Evolutionary conservation across 768 basidiomycete species (phyloP).

Genomic region (button mushroom (Agaricus bisporus)): DNA sequence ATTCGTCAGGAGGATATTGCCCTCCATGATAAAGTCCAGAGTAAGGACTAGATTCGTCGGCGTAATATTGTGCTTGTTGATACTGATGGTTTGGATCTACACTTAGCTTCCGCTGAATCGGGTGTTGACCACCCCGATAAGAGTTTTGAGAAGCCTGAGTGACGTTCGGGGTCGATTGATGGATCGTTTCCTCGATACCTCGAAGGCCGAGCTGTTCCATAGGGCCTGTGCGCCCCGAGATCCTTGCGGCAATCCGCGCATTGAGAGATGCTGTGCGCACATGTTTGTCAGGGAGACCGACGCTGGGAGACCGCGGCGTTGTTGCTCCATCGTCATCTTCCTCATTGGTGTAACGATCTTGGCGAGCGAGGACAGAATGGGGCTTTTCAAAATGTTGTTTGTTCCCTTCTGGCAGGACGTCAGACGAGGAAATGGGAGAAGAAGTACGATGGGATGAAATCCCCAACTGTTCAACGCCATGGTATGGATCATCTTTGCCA

Average conservation of each 20-base stretch:
- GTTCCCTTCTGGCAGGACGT: slow-evolving; percentile 42
- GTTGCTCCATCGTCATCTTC: slow-evolving; percentile 49
- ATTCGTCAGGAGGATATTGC: slow-evolving; percentile 30
- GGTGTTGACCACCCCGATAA: background rate
- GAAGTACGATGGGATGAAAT: slow-evolving; percentile 25
- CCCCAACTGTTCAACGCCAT: slow-evolving; percentile 26
- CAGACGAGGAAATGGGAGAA: slow-evolving; percentile 50
- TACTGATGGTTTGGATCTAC: slow-evolving; percentile 5
- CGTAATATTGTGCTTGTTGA: slow-evolving; percentile 1
- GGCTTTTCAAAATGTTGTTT: slow-evolving; percentile 21
- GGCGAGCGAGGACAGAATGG: slow-evolving; percentile 26
- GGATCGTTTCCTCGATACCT: slow-evolving; percentile 5
- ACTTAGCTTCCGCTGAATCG: background rate
- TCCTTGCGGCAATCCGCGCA: background rate
- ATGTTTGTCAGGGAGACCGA: slow-evolving; percentile 44
- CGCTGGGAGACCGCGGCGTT: slow-evolving; percentile 66
- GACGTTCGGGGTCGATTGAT: background rate
- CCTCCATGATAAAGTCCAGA: background rate
- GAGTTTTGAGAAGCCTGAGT: background rate
- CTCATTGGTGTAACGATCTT: slow-evolving; percentile 31
- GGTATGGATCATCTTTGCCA: slow-evolving; percentile 30
- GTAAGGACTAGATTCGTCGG: slow-evolving; percentile 9
- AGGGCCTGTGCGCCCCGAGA: background rate
- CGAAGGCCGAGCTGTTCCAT: slow-evolving; percentile 8
- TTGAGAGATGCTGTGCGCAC: background rate